These are phyloP conservation scores for Nothomitra cinnamomea DNA, from an alignment of 2,329 filamentous ascomycete species.

Conservation along the genomic window DNA sequence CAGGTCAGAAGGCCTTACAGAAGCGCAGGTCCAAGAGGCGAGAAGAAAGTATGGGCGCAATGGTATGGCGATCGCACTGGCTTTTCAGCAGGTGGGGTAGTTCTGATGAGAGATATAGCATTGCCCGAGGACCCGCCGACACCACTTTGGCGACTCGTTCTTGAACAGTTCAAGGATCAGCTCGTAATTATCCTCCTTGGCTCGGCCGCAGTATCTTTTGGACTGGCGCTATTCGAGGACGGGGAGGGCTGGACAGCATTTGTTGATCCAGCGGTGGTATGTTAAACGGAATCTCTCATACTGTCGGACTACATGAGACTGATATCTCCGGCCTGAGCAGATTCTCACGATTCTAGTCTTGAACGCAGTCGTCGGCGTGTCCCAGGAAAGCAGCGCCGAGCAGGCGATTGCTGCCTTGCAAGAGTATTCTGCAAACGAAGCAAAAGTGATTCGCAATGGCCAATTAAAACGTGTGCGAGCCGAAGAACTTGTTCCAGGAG, in stretches of 20 bases:
- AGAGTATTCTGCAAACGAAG: conserved; percentile 97
- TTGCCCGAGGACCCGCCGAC: conserved; percentile 85
- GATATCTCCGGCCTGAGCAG: conserved; percentile 25
- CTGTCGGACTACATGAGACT: background rate
- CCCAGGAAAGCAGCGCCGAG: conserved; percentile 95
- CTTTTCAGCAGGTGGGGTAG: background rate
- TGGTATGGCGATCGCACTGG: conserved; percentile 22
- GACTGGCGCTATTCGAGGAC: conserved; percentile 82
- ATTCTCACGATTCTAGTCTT: conserved; percentile 94
- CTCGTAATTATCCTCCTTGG: conserved; percentile 87
- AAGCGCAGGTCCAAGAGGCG: conserved; percentile 28
- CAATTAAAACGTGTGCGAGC: conserved; percentile 71
- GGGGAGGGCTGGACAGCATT: conserved; percentile 93
- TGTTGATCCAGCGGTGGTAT: conserved; percentile 84
- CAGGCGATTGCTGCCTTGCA: conserved; percentile 96
- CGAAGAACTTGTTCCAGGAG: conserved; percentile 91
- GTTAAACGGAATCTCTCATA: conserved; percentile 22
- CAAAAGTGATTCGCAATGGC: conserved; percentile 79
- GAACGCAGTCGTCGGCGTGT: conserved; percentile 93
- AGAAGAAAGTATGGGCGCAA: conserved; percentile 36
- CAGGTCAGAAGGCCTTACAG: conserved; percentile 32
- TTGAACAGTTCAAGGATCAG: conserved; percentile 99
- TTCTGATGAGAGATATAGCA: conserved; percentile 27
- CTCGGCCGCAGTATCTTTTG: conserved; percentile 85
- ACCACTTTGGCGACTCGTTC: conserved; percentile 85